Percentiles rank a stretch among this genome's conserved stretches.
Conservation (phyloP, 768 basidiomycete genomes). For the Trametes cubensis region DNA sequence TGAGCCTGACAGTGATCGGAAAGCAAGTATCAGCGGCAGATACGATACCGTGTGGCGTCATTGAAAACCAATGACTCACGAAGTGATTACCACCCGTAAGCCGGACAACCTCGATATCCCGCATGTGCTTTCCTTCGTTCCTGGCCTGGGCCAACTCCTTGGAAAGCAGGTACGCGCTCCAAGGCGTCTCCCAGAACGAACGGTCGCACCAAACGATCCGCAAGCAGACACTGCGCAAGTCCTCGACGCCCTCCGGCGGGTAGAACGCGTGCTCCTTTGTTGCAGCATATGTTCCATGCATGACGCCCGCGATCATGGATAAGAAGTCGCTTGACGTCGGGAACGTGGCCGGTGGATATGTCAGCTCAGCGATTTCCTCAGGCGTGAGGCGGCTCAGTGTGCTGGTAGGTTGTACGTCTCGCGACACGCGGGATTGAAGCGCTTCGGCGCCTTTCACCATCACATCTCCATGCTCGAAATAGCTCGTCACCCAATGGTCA, state of each 20-base stretch:
- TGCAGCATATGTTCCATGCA: neutral
- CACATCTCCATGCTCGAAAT: constrained; percentile 21
- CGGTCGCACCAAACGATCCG: neutral
- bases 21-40: neutral
- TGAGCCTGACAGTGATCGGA: constrained; percentile 14
- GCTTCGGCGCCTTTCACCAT: constrained; percentile 8
- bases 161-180: neutral
- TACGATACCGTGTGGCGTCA: neutral
- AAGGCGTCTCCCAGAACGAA: constrained; percentile 11
- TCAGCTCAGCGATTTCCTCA: neutral
- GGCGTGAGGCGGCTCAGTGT: neutral
- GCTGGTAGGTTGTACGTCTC: neutral
- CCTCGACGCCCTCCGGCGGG: neutral
- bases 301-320: neutral
- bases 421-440: neutral
- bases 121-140: neutral
- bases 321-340: neutral
- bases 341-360: neutral
- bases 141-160: neutral
- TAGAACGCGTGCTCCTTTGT: constrained; percentile 4
- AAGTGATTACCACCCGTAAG: constrained; percentile 24
- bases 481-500: constrained; percentile 17
- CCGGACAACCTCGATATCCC: constrained; percentile 1
- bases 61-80: constrained; percentile 11
- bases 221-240: neutral